Evolutionary conservation across 768 basidiomycete species (phyloP).

Genomic region (Tylopilus sp.): DNA sequence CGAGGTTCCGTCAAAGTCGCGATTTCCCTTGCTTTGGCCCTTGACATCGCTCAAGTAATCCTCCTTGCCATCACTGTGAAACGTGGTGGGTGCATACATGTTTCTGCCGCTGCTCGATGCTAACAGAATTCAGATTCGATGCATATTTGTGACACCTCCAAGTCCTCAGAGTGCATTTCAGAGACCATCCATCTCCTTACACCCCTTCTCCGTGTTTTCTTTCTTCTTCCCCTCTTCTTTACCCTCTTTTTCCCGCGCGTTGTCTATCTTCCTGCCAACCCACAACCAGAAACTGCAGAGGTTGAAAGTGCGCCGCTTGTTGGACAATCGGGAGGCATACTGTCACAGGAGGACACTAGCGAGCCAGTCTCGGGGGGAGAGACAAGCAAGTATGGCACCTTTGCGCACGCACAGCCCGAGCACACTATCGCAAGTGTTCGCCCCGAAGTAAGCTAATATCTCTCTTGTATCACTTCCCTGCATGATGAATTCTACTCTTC

Average conservation of each 20-base stretch:
- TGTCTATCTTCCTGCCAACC: slow-evolving; percentile 44
- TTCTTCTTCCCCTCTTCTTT: slow-evolving; percentile 57
- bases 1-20: slow-evolving; percentile 54
- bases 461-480: neutral
- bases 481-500: neutral
- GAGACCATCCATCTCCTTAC: slow-evolving; percentile 50
- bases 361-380: slow-evolving; percentile 31
- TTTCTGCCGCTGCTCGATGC: neutral
- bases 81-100: slow-evolving; percentile 29
- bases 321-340: slow-evolving; percentile 46
- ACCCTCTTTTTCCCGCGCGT: slow-evolving; percentile 63
- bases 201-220: slow-evolving; percentile 61
- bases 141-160: slow-evolving; percentile 19
- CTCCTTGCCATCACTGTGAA: slow-evolving; percentile 45
- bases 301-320: slow-evolving; percentile 26
- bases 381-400: slow-evolving; percentile 75
- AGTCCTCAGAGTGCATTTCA: slow-evolving; percentile 28
- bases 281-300: slow-evolving; percentile 17
- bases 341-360: slow-evolving; percentile 48
- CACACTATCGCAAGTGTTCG: neutral
- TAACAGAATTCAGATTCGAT: slow-evolving; percentile 11
- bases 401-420: slow-evolving; percentile 34
- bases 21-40: slow-evolving; percentile 47
- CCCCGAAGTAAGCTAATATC: slow-evolving; percentile 9
- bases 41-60: slow-evolving; percentile 60